Base-by-base conservation (phyloP, 2,329 filamentous ascomycete genomes). In the Rhinocladiella similis region DNA sequence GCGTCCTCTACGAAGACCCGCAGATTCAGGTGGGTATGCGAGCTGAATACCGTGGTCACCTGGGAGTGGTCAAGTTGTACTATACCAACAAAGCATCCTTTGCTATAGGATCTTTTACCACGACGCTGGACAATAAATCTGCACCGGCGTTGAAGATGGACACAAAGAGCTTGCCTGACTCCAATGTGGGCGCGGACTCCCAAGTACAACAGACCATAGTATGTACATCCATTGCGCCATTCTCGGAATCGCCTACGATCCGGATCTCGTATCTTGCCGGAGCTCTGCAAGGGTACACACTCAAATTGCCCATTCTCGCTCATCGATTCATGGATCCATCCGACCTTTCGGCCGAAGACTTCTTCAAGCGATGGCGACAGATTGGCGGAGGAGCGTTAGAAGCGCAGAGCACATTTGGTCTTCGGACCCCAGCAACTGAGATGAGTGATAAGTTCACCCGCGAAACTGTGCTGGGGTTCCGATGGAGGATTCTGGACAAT, bases 281-380 rank as follows among this genome's bases (percentile, higher is more conserved):
- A 60, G 90, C 94, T 2, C 77, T 99, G 54, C 94, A 99, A 73
- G 93, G 91, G 1, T 79, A 97, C 38, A 99, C 94, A 0, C 78
- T 99, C 39, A 93, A 95, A 72, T 80, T 99, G 3, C 94, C 94
- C 0, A 83, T 99, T 3, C 79, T 90, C 0, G 83, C 93, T 52
- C 93, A 97, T 74, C 96, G 97, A 71, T 99, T 96, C 69, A 97
- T 97, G 91, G 92, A 97, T 61, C 85, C 90, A 0, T 92, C 94
- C 0, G 88, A 94, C 54, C 79, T 99, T 38, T 84, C 84, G 5
- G 85, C 88, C 0, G 94, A 99, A 50, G 94, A 99, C 70, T 99
- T 97, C 75, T 99, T 99, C 83, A 97, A 95, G 80, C 83, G 95
- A 50, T 99, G 94, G 94, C 95, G 96, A 80, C 94, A 99, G 75